phyloP scores from a whole-genome alignment of 2,329 filamentous ascomycete genomes.

The Thermomyces lanuginosus region DNA sequence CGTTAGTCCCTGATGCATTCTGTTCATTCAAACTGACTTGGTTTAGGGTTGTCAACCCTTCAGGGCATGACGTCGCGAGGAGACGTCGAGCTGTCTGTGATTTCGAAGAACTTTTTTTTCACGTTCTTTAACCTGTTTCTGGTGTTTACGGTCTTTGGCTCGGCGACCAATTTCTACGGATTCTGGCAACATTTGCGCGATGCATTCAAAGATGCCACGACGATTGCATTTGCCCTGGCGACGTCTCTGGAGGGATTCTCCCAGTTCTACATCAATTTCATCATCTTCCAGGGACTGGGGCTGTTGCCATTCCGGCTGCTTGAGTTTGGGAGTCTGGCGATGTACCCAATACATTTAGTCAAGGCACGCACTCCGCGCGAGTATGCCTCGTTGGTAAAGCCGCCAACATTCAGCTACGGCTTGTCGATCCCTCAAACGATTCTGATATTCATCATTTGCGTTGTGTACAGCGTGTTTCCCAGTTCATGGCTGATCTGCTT shows the following conservation, averaged over 20 bases:
- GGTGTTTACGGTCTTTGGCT: constrained; percentile 76
- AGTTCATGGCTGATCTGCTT: constrained; percentile 66
- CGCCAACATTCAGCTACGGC: constrained; percentile 83
- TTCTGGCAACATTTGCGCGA: constrained; percentile 50
- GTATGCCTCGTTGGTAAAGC: constrained; percentile 62
- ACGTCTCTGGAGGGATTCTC: constrained; percentile 56
- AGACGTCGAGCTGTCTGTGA: constrained; percentile 83
- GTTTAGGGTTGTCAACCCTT: constrained; percentile 54
- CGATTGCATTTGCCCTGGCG: constrained; percentile 61
- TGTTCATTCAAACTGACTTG: neutral
- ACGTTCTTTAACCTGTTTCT: constrained; percentile 98
- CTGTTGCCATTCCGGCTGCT: constrained; percentile 83
- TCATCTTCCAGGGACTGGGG: constrained; percentile 85
- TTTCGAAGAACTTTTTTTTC: constrained; percentile 99
- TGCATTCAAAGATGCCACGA: constrained; percentile 60
- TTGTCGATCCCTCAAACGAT: constrained; percentile 89
- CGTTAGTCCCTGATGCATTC: constrained; percentile 12
- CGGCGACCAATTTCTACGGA: constrained; percentile 56
- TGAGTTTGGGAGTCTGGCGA: constrained; percentile 67
- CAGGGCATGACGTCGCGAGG: constrained; percentile 93
- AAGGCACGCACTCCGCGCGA: constrained; percentile 78
- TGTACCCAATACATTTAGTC: constrained; percentile 68
- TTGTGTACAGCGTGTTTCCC: constrained; percentile 80
- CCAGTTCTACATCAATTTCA: constrained; percentile 82
- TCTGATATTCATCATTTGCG: constrained; percentile 83